phyloP scores from a whole-genome alignment of 345 rosid genomes.

The Gossypium rotundifolium region DNA sequence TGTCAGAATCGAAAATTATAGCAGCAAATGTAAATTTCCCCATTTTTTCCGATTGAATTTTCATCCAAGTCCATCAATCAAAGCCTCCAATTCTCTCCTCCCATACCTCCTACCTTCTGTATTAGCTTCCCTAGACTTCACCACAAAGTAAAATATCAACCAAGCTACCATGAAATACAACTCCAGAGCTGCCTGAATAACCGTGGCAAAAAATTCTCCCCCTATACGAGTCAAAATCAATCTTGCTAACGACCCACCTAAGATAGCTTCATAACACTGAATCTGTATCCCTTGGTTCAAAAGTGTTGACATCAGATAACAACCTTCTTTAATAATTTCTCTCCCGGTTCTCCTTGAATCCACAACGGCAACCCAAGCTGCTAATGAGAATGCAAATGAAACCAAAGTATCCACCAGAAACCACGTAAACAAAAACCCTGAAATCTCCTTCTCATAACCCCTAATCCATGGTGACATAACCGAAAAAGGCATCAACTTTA shows the following conservation, averaged over 20 bases:
- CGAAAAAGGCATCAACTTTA: slow-evolving; percentile 90
- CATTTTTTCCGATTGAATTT: slow-evolving; percentile 13
- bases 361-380: slow-evolving; percentile 78
- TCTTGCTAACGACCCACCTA: slow-evolving; percentile 68
- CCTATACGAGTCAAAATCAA: slow-evolving; percentile 44
- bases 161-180: slow-evolving; percentile 88
- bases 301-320: slow-evolving; percentile 59
- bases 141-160: slow-evolving; percentile 75
- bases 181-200: slow-evolving; percentile 69
- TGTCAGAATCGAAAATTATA: slow-evolving; percentile 25
- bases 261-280: slow-evolving; percentile 70
- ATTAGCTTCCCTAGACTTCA: slow-evolving; percentile 65
- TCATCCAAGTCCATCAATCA: slow-evolving; percentile 68
- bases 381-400: slow-evolving; percentile 61
- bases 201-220: slow-evolving; percentile 52
- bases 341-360: slow-evolving; percentile 80
- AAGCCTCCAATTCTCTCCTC: slow-evolving; percentile 74
- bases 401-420: slow-evolving; percentile 66
- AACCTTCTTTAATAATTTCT: slow-evolving; percentile 88
- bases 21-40: slow-evolving; percentile 11
- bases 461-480: slow-evolving; percentile 74
- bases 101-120: slow-evolving; percentile 72
- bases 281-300: slow-evolving; percentile 72
- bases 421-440: slow-evolving; percentile 81
- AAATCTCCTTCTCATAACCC: slow-evolving; percentile 82